Percentiles rank a stretch among this genome's conserved stretches.
These are phyloP conservation scores for Amylocystis lapponica DNA, from an alignment of 768 basidiomycete species.

Conservation along the genomic window DNA sequence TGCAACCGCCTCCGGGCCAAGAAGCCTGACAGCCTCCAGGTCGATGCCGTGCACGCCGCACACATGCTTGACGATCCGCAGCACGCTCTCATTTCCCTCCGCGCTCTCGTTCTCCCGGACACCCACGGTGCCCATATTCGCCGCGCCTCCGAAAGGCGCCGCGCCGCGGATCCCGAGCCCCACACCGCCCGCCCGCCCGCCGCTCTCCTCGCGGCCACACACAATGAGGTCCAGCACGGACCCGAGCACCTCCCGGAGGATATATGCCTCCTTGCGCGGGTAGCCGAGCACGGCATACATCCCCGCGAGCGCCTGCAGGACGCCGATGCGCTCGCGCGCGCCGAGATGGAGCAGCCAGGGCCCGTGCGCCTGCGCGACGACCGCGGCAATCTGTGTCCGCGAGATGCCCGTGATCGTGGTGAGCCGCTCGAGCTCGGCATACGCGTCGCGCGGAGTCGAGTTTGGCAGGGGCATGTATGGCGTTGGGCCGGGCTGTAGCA, in stretches of 20 bases:
- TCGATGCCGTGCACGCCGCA: constrained; percentile 80
- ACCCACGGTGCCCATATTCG: constrained; percentile 53
- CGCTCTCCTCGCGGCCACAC: constrained; percentile 71
- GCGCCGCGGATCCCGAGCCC: constrained; percentile 46
- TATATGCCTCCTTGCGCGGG: constrained; percentile 80
- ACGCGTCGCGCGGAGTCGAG: constrained; percentile 40
- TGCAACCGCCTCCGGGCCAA: constrained; percentile 15
- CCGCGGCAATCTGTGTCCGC: constrained; percentile 57
- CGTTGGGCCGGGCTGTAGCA: constrained; percentile 61
- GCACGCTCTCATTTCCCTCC: constrained; percentile 79
- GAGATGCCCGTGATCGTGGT: constrained; percentile 64
- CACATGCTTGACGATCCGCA: constrained; percentile 66
- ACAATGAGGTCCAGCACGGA: constrained; percentile 82
- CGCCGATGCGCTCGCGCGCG: constrained; percentile 63
- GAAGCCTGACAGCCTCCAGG: constrained; percentile 61
- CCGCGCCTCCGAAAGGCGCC: constrained; percentile 23
- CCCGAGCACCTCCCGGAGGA: constrained; percentile 81
- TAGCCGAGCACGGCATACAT: constrained; percentile 81
- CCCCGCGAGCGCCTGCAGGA: constrained; percentile 66
- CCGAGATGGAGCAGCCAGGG: constrained; percentile 84
- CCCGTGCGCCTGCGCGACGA: constrained; percentile 72
- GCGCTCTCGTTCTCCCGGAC: constrained; percentile 67
- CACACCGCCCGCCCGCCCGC: constrained; percentile 36
- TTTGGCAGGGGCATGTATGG: constrained; percentile 57
- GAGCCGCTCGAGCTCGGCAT: constrained; percentile 57